A percentile compares a stretch with the other conserved stretches of the same genome.
Conservation (phyloP, 2,329 filamentous ascomycete species). For the Parasarocladium wereldwijsianum region DNA sequence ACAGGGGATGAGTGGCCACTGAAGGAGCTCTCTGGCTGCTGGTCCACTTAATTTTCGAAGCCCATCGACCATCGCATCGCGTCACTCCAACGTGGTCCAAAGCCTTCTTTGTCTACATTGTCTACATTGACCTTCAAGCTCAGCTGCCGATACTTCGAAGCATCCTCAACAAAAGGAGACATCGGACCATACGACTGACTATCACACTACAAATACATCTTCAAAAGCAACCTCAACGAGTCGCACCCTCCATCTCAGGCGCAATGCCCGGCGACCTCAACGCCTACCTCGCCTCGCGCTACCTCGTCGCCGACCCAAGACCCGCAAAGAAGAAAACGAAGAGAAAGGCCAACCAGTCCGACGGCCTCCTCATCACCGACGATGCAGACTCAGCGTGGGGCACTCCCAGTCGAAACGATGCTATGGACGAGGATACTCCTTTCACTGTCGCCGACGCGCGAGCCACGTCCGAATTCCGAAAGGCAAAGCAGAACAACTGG, state of each 20-base stretch:
- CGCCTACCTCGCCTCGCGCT: slow-evolving; percentile 81
- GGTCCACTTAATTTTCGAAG: too few relatives aligned
- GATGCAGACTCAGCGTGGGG: slow-evolving; percentile 44
- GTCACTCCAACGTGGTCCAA: too few relatives aligned
- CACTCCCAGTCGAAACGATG: slow-evolving; percentile 23
- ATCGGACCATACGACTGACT: too few relatives aligned
- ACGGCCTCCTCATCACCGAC: slow-evolving; percentile 49
- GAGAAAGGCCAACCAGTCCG: slow-evolving; percentile 29
- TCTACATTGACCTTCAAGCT: too few relatives aligned
- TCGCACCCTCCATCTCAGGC: neutral
- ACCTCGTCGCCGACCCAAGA: slow-evolving; percentile 51
- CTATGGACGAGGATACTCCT: slow-evolving; percentile 38
- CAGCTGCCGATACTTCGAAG: too few relatives aligned
- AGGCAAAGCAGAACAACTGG: slow-evolving; percentile 68
- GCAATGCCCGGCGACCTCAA: slow-evolving; percentile 50
- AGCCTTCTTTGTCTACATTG: too few relatives aligned
- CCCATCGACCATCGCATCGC: too few relatives aligned
- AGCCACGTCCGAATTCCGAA: slow-evolving; percentile 50
- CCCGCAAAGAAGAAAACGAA: slow-evolving; percentile 50
- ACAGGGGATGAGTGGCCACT: too few relatives aligned
- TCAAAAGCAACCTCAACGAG: neutral
- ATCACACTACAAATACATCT: too few relatives aligned
- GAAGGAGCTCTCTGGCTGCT: too few relatives aligned
- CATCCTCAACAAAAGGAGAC: too few relatives aligned
- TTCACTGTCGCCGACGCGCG: slow-evolving; percentile 34